Evolutionary conservation across 768 basidiomycete genomes (phyloP).

Genomic region (Neoboletus subvelutipes): DNA sequence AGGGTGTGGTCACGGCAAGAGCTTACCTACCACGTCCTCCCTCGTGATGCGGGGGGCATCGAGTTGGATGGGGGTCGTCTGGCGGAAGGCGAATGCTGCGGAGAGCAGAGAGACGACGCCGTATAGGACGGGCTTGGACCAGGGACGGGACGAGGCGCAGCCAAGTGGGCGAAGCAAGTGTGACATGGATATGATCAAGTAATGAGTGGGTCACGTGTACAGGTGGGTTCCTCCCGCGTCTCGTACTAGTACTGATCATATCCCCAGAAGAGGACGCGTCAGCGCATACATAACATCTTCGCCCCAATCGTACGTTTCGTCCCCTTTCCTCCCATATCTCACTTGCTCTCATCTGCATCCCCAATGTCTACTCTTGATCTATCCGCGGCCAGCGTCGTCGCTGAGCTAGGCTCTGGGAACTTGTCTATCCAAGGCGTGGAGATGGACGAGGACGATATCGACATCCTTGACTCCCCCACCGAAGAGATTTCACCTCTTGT

Average conservation of each 20-base stretch:
- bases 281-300: constrained; percentile 19
- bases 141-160: constrained; percentile 8
- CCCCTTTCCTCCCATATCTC: constrained; percentile 13
- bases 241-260: background rate
- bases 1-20: too few relatives aligned
- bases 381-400: constrained; percentile 21
- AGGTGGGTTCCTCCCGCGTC: background rate
- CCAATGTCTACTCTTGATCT: constrained; percentile 25
- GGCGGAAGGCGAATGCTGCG: constrained; percentile 29
- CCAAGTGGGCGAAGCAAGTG: background rate
- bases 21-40: constrained; percentile 26
- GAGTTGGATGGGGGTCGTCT: constrained; percentile 38
- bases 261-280: constrained; percentile 28
- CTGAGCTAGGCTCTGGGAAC: constrained; percentile 25
- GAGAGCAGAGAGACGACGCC: constrained; percentile 36
- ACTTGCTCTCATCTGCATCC: constrained; percentile 20
- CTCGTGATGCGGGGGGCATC: constrained; percentile 37
- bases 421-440: constrained; percentile 24
- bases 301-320: constrained; percentile 27
- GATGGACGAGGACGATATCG: constrained; percentile 63
- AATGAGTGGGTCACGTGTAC: constrained; percentile 12
- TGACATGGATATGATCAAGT: constrained; percentile 15
- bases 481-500: constrained; percentile 27
- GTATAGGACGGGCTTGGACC: constrained; percentile 28
- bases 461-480: constrained; percentile 42